Evolutionary conservation across 176 grass and related monocot species (phyloP), one percentile per base, ranked within the genome.

Genomic region (Eleusine indica): DNA sequence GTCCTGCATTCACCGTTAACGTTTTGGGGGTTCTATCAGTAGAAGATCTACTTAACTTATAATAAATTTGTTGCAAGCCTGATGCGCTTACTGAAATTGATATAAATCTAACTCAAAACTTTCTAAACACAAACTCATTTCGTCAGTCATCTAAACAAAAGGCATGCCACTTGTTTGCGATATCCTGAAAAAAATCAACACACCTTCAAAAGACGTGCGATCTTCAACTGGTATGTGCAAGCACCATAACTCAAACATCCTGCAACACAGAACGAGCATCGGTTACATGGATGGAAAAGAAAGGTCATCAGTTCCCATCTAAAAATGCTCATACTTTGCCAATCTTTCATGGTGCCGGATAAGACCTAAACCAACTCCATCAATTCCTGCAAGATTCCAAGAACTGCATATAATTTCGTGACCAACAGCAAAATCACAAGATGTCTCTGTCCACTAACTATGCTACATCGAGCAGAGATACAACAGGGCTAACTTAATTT

Each of bases 231-330:
- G 96, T 93, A 95, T 90, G 46, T 98, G 96, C 89, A 98, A 40
- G 79, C 96, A 98, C 93, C 96, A 91, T 44, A 98, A 48, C 38
- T 95, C 88, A 58, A 98, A 98, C 85, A 98, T 93, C 78, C 96
- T 98, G 60, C 25, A 86, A 61, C 29, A 47, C 0, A 29, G 18
- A 49, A 37, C 13, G 13, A 5, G 2, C 40, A 57, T 74, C 48
- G 68, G 37, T 41, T 5, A 1, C 46, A 60, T 8, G 10, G 13
- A 69, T 32, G 32, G 18, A n/a, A 68, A 15, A 15, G 5, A 17
- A 17, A n/a, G 63, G 19, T 11, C 9, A n/a, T 3, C 18, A 21
- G 53, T 77, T 61, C 5, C 5, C 30, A 70, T 75, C 13, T 54
- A 53, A 9, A 82, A 30, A 28, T 82, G 60, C 13, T 81, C 49